A percentile compares a stretch with the other conserved stretches of the same genome.
phyloP scores from a whole-genome alignment of 352 stramenopile species.

The Phytophthora multivora region DNA sequence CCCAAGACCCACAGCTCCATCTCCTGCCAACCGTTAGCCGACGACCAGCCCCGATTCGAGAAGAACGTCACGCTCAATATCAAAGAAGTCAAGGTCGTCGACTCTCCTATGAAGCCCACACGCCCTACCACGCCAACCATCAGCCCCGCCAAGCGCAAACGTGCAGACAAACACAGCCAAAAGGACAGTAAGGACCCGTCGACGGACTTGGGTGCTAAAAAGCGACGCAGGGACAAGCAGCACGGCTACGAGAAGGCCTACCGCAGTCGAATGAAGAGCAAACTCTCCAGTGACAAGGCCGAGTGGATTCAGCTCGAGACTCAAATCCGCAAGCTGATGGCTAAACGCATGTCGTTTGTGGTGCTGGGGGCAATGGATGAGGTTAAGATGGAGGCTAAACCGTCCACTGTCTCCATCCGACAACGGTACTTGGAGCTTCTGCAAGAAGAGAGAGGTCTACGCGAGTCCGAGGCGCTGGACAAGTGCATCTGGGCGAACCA shows the following conservation, averaged over 20 bases:
- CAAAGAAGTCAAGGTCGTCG: constrained; percentile 6
- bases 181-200: constrained; percentile 14
- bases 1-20: constrained; percentile 16
- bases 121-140: constrained; percentile 1
- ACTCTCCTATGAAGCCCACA: constrained; percentile 9
- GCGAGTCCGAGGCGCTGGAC: constrained; percentile 16
- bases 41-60: neutral
- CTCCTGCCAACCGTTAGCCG: neutral
- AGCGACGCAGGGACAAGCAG: constrained; percentile 43
- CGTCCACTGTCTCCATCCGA: constrained; percentile 10
- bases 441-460: constrained; percentile 28
- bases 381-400: neutral
- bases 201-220: neutral
- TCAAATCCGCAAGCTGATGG: constrained; percentile 22
- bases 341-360: constrained; percentile 26
- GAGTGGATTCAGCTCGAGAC: constrained; percentile 33
- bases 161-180: constrained; percentile 2
- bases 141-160: constrained; percentile 17
- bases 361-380: constrained; percentile 1
- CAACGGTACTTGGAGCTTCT: constrained; percentile 28
- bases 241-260: constrained; percentile 43
- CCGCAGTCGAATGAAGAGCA: constrained; percentile 24
- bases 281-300: constrained; percentile 11
- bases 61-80: constrained; percentile 2
- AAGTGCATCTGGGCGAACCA: constrained; percentile 14